Conservation (phyloP, 108 stramenopile genomes). For the Seminavis robusta region DNA sequence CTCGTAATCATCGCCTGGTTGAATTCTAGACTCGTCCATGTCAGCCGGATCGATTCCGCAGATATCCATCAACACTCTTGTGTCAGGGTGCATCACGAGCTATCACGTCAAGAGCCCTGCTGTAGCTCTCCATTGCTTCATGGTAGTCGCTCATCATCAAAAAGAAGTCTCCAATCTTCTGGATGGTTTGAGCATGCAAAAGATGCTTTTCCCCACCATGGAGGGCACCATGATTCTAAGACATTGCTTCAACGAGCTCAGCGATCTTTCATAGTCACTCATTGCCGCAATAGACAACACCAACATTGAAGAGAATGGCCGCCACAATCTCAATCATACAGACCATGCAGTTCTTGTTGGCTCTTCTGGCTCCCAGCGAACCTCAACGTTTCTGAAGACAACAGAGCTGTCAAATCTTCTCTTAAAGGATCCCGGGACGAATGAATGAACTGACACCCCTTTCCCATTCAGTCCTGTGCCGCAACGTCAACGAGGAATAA, state of each 20-base stretch:
- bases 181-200: constrained; percentile 60
- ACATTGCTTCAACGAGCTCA: constrained; percentile 46
- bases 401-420: no score
- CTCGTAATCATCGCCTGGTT: constrained; percentile 26
- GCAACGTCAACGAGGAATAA: no score
- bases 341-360: no score
- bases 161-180: constrained; percentile 63
- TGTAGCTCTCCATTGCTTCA: constrained; percentile 61
- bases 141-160: constrained; percentile 62
- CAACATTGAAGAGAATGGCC: constrained; percentile 59
- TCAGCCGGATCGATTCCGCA: constrained; percentile 39
- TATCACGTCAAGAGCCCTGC: constrained; percentile 62
- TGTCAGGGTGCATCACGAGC: no score
- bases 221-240: constrained; percentile 46
- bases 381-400: no score
- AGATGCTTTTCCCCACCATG: constrained; percentile 58
- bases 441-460: no score
- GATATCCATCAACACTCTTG: constrained; percentile 41
- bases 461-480: no score
- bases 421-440: no score
- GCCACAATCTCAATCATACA: constrained; percentile 63
- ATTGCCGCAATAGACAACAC: constrained; percentile 53
- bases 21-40: constrained; percentile 23
- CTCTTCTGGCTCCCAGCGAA: no score
- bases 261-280: constrained; percentile 54